Conservation (phyloP, 257 asterid species). For the Echium plantagineum region DNA sequence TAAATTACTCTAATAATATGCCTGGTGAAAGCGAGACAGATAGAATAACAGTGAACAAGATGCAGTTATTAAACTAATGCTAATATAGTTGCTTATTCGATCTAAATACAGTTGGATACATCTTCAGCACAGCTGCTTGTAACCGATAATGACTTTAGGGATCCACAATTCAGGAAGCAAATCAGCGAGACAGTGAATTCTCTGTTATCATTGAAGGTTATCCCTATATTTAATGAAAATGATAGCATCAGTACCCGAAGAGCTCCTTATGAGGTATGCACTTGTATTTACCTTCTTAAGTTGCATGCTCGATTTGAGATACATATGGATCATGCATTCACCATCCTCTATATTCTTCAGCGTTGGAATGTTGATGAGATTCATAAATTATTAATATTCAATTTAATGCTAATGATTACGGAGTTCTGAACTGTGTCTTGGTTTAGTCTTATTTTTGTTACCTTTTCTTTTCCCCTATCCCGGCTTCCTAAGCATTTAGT, state of each 20-base stretch:
- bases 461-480: background rate
- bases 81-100: conserved; percentile 6
- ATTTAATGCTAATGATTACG: no score
- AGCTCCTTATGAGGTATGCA: conserved; percentile 74
- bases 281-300: conserved; percentile 8
- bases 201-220: conserved; percentile 46
- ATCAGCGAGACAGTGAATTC: conserved; percentile 53
- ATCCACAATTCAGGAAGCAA: conserved; percentile 53
- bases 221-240: conserved; percentile 75
- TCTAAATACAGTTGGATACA: conserved; percentile 44
- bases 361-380: no score
- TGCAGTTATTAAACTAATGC: background rate
- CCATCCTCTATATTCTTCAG: no score
- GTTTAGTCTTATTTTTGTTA: background rate
- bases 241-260: conserved; percentile 70
- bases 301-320: background rate
- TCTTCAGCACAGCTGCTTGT: conserved; percentile 79
- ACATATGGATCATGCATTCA: background rate
- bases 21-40: background rate
- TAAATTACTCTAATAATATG: background rate
- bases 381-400: no score
- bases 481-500: background rate
- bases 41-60: background rate
- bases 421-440: background rate
- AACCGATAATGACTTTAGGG: conserved; percentile 69